These are phyloP conservation scores for Sporothrix pallida DNA, from an alignment of 2,329 filamentous ascomycete species.

Conservation along the genomic window DNA sequence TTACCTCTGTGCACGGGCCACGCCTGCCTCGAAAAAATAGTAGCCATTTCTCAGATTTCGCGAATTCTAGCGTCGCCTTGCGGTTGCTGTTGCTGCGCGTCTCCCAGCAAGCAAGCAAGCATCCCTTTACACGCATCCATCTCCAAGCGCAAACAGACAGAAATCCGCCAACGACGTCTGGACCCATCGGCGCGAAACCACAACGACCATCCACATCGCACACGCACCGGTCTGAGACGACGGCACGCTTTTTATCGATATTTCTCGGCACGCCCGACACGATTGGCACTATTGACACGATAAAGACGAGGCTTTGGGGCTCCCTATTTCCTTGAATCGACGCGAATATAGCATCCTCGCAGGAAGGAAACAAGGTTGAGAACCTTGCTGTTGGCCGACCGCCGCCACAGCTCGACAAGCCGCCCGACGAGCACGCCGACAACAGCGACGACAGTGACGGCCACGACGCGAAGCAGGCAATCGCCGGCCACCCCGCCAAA, in stretches of 20 bases:
- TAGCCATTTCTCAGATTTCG: constrained; percentile 35
- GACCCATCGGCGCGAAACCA: constrained; percentile 8
- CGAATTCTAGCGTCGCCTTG: constrained; percentile 36
- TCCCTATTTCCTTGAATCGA: background rate
- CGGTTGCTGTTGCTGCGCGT: constrained; percentile 30
- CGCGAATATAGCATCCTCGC: constrained; percentile 17
- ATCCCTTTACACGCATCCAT: constrained; percentile 37
- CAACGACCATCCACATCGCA: constrained; percentile 26
- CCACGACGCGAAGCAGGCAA: background rate
- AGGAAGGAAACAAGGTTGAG: background rate
- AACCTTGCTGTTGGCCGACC: background rate
- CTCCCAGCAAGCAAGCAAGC: constrained; percentile 29
- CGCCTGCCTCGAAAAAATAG: constrained; percentile 26
- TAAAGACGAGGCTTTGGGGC: background rate
- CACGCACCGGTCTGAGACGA: background rate
- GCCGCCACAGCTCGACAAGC: background rate
- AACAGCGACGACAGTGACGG: background rate
- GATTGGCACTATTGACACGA: too few species aligned
- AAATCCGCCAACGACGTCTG: constrained; percentile 23
- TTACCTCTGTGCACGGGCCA: constrained; percentile 2
- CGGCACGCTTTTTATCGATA: background rate
- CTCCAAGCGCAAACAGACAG: constrained; percentile 27
- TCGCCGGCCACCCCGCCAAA: background rate
- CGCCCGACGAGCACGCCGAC: background rate
- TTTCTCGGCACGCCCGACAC: too few species aligned